A percentile compares a stretch with the other conserved stretches of the same genome.
phyloP scores from a whole-genome alignment of 2,329 filamentous ascomycete species.

The Aspergillus sergii region DNA sequence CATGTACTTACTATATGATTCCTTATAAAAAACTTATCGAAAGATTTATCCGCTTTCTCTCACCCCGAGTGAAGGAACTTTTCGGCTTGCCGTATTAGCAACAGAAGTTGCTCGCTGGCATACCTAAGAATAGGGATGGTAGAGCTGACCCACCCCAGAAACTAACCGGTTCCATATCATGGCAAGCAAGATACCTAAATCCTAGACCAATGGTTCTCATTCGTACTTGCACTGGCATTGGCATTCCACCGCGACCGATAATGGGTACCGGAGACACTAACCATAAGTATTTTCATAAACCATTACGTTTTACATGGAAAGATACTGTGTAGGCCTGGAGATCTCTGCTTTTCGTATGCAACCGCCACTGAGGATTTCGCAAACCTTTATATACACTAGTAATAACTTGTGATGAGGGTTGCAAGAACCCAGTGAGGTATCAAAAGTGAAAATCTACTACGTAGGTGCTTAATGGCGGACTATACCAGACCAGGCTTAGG shows the following conservation, averaged over 20 bases:
- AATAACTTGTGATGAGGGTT: background rate
- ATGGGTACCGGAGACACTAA: background rate
- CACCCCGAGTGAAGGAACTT: background rate
- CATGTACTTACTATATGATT: background rate
- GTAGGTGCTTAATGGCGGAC: background rate
- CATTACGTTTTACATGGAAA: background rate
- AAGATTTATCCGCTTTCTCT: background rate
- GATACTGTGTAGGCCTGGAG: background rate
- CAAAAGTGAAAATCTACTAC: background rate
- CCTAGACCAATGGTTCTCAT: background rate
- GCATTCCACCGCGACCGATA: background rate
- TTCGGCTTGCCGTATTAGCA: background rate
- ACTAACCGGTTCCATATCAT: background rate
- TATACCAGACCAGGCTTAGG: background rate
- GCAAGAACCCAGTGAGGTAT: background rate
- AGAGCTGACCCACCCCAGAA: background rate
- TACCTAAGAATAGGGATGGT: background rate
- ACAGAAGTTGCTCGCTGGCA: background rate
- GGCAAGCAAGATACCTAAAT: background rate
- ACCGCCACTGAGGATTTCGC: background rate
- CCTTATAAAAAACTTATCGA: background rate
- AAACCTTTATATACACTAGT: background rate
- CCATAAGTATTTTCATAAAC: background rate
- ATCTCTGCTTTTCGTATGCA: background rate
- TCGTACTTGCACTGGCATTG: background rate